Base-by-base conservation (phyloP, 208 protist species). In the Tritrichomonas musculus region DNA sequence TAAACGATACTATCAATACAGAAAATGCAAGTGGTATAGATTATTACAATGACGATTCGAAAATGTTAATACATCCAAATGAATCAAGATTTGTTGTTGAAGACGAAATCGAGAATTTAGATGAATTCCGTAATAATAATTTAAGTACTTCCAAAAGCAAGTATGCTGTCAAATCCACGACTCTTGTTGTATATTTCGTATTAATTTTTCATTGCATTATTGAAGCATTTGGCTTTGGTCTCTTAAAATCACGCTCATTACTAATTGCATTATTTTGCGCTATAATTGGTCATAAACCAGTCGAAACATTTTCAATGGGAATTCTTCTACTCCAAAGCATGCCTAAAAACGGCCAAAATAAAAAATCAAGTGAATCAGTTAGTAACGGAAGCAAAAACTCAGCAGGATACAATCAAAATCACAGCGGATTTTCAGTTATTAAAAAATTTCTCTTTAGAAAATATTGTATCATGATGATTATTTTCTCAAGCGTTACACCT, bases 251-350 rank as follows among this genome's bases (percentile, higher is more conserved):
- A 0, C 1, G 14, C 33, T 33, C 41, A 57, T 3, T 27, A 20
- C 22, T 57, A 53, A 1, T 88, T 13, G 77, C 77, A 27, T n/a
- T 88, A 1, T 50, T 88, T 14, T 57, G 44, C 17, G 77, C 77
- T 8, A n/a, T 88, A 17, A 57, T 88, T 20, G 77, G 77, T 39
- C 77, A 88, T 57, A 88, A 88, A 57, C 77, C 77, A 39, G 77
- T 88, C 39, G 77, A 88, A 88, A 33, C 41, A 5, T 88, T 88
- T 36, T 22, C 47, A 55, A 41, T 88, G 8, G 41, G 47, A 36
- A 27, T 88, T 1, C 13, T 53, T 14, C 33, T 88, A 39, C 8
- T 88, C 33, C 4, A 57, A 14, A n/a, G n/a, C n/a, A n/a, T n/a
- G n/a, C n/a, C n/a, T n/a, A n/a, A n/a, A n/a, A n/a, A n/a, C n/a